Percentiles rank a stretch among this genome's conserved stretches.
Evolutionary conservation across 2,329 filamentous ascomycete genomes (phyloP).

Genomic region (Exophiala sideris): DNA sequence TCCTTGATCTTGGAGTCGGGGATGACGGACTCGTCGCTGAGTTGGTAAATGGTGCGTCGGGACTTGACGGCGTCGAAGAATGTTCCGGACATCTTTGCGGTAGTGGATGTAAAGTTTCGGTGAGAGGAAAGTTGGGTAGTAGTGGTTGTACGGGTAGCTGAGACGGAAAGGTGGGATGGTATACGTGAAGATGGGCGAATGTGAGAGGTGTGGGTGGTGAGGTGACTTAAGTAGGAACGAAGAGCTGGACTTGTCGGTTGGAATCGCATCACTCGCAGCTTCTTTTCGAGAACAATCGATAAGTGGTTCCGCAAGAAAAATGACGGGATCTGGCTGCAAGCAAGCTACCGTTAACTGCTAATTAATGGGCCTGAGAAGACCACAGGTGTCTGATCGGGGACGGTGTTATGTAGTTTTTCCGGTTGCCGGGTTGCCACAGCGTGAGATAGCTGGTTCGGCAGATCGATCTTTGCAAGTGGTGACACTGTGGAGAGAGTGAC

Average conservation of each 20-base stretch:
- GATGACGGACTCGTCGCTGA: conserved; percentile 11
- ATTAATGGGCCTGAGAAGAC: too few species aligned
- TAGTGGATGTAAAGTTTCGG: neutral
- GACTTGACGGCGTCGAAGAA: conserved; percentile 5
- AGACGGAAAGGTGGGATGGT: neutral
- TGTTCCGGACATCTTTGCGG: neutral
- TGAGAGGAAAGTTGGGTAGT: neutral
- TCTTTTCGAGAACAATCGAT: neutral
- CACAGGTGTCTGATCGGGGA: too few species aligned
- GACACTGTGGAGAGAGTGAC: too few species aligned
- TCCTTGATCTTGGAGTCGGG: conserved; percentile 15
- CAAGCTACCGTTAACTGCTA: too few species aligned
- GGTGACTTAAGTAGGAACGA: neutral
- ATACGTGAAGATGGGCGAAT: neutral
- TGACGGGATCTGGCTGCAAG: too few species aligned
- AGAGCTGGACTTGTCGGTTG: neutral
- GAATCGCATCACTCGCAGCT: neutral
- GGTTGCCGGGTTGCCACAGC: too few species aligned
- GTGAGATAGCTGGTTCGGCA: too few species aligned
- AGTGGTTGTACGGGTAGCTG: neutral
- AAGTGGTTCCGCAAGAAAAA: neutral
- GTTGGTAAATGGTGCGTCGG: conserved; percentile 15
- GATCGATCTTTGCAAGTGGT: too few species aligned
- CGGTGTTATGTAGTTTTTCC: too few species aligned
- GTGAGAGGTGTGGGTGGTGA: neutral